Percentiles rank a stretch among this genome's conserved stretches.
These are phyloP conservation scores for Nelumbo lutea DNA, from an alignment of 164 flowering plant species.

Conservation along the genomic window DNA sequence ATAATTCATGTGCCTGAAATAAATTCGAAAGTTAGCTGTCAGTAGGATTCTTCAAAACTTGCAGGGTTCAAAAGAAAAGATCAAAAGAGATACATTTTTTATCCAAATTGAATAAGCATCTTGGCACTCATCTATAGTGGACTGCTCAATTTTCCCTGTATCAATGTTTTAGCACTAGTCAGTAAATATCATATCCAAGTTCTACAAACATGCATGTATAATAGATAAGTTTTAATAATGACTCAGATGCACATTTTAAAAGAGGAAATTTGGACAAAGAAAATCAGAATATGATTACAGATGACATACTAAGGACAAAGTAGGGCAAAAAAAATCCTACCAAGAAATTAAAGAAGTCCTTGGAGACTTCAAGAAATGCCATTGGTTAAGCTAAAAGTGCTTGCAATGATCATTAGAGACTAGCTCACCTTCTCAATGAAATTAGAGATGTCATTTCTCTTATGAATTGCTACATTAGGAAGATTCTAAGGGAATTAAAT, in stretches of 20 bases:
- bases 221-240: background rate
- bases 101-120: conserved; percentile 79
- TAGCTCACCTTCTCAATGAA: too few relatives aligned
- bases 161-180: conserved; percentile 8
- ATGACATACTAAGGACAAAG: too few relatives aligned
- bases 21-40: background rate
- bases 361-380: too few relatives aligned
- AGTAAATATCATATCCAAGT: conserved; percentile 8
- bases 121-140: conserved; percentile 83
- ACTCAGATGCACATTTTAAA: background rate
- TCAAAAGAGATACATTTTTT: conserved; percentile 40
- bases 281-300: too few relatives aligned
- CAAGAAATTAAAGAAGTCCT: too few relatives aligned
- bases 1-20: conserved; percentile 68
- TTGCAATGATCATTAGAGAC: too few relatives aligned
- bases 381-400: too few relatives aligned
- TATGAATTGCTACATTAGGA: too few relatives aligned
- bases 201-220: background rate
- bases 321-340: too few relatives aligned
- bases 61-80: background rate
- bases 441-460: too few relatives aligned
- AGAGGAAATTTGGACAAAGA: background rate
- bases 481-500: too few relatives aligned
- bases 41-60: background rate
- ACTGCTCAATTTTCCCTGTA: conserved; percentile 91